These are phyloP conservation scores for Silene conica DNA, from an alignment of 148 eudicot genomes.

Conservation along the genomic window DNA sequence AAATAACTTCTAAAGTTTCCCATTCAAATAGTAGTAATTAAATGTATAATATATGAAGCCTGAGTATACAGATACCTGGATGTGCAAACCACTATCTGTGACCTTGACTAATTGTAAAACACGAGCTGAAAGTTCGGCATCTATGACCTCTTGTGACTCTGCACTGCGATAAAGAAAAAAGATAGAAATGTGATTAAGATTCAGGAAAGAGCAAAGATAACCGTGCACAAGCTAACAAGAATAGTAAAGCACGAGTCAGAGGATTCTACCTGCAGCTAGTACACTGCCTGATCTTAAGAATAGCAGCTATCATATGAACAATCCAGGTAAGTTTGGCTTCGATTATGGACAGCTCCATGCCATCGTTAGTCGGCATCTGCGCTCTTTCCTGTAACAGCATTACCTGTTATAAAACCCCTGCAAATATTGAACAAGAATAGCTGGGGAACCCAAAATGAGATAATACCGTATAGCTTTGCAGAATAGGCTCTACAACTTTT, in stretches of 20 bases:
- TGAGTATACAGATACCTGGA: slow-evolving; percentile 60
- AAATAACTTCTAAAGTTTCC: background rate
- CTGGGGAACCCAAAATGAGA: slow-evolving; percentile 1
- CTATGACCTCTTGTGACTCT: slow-evolving; percentile 78
- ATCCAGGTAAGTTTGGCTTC: slow-evolving; percentile 89
- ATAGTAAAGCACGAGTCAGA: background rate
- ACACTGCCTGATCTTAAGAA: slow-evolving; percentile 61
- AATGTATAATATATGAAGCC: background rate
- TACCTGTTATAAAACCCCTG: background rate
- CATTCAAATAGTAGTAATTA: background rate
- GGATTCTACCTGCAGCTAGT: slow-evolving; percentile 51
- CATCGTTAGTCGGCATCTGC: slow-evolving; percentile 50
- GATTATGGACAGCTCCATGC: slow-evolving; percentile 49
- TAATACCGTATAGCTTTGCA: slow-evolving; percentile 70
- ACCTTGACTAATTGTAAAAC: slow-evolving; percentile 70
- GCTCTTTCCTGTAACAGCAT: slow-evolving; percentile 52
- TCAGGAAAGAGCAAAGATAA: background rate
- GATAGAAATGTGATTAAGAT: background rate
- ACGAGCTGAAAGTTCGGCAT: slow-evolving; percentile 85
- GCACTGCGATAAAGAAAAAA: slow-evolving; percentile 38
- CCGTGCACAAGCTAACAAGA: background rate
- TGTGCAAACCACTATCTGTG: slow-evolving; percentile 71
- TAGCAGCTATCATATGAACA: slow-evolving; percentile 78
- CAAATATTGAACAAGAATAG: slow-evolving; percentile 7
- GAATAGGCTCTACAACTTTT: slow-evolving; percentile 64